phyloP scores from a whole-genome alignment of 2,329 filamentous ascomycete species.

The Herpotrichia juniperi region DNA sequence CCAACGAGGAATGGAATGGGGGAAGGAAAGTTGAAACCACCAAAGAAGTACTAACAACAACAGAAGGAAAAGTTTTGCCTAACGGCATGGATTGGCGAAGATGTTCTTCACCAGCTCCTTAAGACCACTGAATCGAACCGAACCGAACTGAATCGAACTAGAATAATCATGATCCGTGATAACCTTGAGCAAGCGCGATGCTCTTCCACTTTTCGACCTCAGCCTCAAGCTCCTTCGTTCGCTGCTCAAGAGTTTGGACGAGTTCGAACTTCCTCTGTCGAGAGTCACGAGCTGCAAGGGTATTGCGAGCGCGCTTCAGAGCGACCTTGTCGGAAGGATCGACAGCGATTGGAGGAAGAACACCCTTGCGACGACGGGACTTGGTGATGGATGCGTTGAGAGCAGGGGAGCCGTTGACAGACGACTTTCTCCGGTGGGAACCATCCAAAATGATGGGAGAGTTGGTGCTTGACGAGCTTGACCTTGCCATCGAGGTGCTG shows the following conservation, averaged over 20 bases:
- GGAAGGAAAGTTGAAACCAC: constrained; percentile 6
- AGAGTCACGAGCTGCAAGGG: constrained; percentile 90
- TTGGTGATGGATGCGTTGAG: constrained; percentile 74
- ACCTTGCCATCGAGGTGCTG: constrained; percentile 44
- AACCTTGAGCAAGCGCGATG: constrained; percentile 46
- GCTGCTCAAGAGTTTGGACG: constrained; percentile 74
- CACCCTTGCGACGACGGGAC: constrained; percentile 79
- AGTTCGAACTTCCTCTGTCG: constrained; percentile 82
- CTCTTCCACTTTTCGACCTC: constrained; percentile 51
- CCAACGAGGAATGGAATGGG: constrained; percentile 11
- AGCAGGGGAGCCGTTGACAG: constrained; percentile 53
- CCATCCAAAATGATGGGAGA: constrained; percentile 44
- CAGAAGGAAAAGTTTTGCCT: constrained; percentile 32
- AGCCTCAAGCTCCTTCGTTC: constrained; percentile 71
- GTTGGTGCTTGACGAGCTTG: constrained; percentile 42
- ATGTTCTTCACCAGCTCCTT: constrained; percentile 44
- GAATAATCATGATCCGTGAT: constrained; percentile 42
- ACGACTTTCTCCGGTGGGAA: constrained; percentile 48
- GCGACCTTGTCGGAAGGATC: constrained; percentile 77
- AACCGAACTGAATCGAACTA: constrained; percentile 32
- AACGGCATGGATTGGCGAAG: constrained; percentile 29
- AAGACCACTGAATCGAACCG: constrained; percentile 33
- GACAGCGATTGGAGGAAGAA: constrained; percentile 77
- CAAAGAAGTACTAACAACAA: constrained; percentile 4
- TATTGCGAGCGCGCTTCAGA: constrained; percentile 93